Evolutionary conservation across 2,329 filamentous ascomycete genomes (phyloP), one percentile per base, ranked within the genome.

Genomic region (Fusarium sp.): DNA sequence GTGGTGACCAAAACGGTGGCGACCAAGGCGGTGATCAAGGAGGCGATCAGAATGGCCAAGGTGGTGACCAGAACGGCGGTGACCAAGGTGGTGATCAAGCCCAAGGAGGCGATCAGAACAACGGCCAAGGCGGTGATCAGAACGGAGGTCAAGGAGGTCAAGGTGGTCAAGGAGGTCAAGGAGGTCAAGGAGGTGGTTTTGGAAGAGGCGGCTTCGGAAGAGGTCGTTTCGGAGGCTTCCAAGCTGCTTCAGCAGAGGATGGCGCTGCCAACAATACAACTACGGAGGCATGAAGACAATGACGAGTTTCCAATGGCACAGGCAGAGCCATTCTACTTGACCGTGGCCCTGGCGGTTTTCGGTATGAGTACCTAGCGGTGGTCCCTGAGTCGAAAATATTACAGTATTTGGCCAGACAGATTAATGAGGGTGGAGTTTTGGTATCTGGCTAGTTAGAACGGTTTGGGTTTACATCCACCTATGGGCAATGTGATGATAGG

Each of bases 381-480:
- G 88, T 31, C 86, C 87, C 58, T 90, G 90, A 78, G 70, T 77
- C 23, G 86, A 89, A 62, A 85, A 50, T 45, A 55, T 34, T 62
- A 50, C 44, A 63, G 58, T 26, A 23, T 43, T 55, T 44, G 34
- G 39, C 50, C 50, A 53, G 86, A 70, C 86, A 85, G 50, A 80
- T 82, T 80, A 88, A 70, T 70, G 34, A 37, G 50, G 52, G 48
- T 55, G 62, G 58, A 55, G 53, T 51, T 59, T 45, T 43, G 67
- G 57, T 58, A 51, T 63, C 53, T 65, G 37, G 25, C 46, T 65
- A 65, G 62, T 60, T 64, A 70, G 67, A 69, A 48, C 25, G 51
- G 55, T 51, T 51, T 53, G 56, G 44, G 51, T 69, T 69, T 50
- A 50, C 61, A 65, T 56, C 53, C 41, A 31, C 55, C 67, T 49